These are phyloP conservation scores for Venustampulla echinocandica DNA, from an alignment of 495 filamentous ascomycete species.

Conservation along the genomic window DNA sequence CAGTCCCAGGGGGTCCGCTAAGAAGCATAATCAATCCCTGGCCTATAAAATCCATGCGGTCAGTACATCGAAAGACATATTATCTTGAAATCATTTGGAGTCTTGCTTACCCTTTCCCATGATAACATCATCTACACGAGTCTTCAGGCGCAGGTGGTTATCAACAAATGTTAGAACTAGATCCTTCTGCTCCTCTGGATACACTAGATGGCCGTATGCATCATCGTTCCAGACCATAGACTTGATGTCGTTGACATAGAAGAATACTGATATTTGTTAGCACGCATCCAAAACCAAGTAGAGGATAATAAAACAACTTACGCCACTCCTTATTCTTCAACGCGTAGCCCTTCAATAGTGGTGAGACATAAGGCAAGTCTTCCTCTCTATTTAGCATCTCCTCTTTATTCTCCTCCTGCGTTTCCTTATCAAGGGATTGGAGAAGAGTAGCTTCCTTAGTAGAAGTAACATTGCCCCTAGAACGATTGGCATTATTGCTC, in stretches of 20 bases:
- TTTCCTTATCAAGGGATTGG: slow-evolving; percentile 19
- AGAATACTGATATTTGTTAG: slow-evolving; percentile 27
- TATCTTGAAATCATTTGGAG: too few relatives aligned
- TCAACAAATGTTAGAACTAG: slow-evolving; percentile 34
- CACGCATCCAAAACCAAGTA: slow-evolving; percentile 20
- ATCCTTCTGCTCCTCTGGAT: slow-evolving; percentile 32
- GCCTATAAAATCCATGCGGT: slow-evolving; percentile 23
- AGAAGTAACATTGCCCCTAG: slow-evolving; percentile 6
- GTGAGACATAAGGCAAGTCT: slow-evolving; percentile 29
- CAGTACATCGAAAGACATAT: too few relatives aligned
- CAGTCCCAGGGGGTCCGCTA: slow-evolving; percentile 23
- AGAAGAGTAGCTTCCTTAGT: slow-evolving; percentile 1
- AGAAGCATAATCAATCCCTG: slow-evolving; percentile 25
- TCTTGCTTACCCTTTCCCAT: too few relatives aligned
- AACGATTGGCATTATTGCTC: slow-evolving; percentile 12
- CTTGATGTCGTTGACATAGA: slow-evolving; percentile 29
- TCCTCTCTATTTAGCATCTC: slow-evolving; percentile 15
- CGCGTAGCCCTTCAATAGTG: slow-evolving; percentile 31
- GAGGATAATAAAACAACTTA: background rate
- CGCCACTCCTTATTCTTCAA: slow-evolving; percentile 31
- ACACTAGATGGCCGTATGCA: slow-evolving; percentile 31
- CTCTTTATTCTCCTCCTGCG: slow-evolving; percentile 25
- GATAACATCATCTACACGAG: slow-evolving; percentile 23
- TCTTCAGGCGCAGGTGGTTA: slow-evolving; percentile 20
- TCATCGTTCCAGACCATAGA: slow-evolving; percentile 30